Base-by-base conservation (phyloP, 192 early-diverging fungal species). In the Piromyces finnis region DNA sequence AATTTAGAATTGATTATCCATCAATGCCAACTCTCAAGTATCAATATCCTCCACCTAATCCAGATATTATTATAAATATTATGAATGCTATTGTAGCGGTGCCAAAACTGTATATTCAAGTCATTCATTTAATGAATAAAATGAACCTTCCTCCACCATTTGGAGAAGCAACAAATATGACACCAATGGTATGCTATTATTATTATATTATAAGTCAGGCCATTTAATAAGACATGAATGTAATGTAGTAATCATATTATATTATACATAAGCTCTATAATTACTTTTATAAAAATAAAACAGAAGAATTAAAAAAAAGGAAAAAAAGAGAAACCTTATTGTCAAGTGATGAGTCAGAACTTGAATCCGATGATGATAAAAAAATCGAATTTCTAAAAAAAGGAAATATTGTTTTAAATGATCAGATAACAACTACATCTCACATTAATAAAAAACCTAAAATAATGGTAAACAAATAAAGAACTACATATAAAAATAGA, bases 71-170 rank as follows among this genome's bases (percentile, higher is more conserved):
- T 6, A 36, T 37, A 9, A 90, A 90, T 77, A 91, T 91, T n/a
- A 83, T 83, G 78, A 78, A 87, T 39, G 86, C 90, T 9, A 87
- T 91, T 29, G 85, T 84, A 26, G 81, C 83, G 17, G 83, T 89
- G 0, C 90, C 90, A 4, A 81, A 87, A 29, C 81, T 91, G 26
- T 91, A 91, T 82, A 82, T 79, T n/a, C 90, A 91, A 78, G 90
- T 91, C 17, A 80, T 90, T 12, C 90, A 90, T 81, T 79, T 90
- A 77, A 90, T 90, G 89, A 90, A 90, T 78, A 90, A 90, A 81
- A 86, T 91, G 86, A 89, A 91, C 78, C 78, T 91, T 26, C 84
- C 89, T 5, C 90, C 89, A 16, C 89, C 89, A 15, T 90, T 90
- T 26, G 89, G 89, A 27, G 51, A 68, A 68, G 51, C 51, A 7